Evolutionary conservation across 1,284 basidiomycete genomes (phyloP), one percentile per base, ranked within the genome.

Genomic region (Sporisorium reilianum): DNA sequence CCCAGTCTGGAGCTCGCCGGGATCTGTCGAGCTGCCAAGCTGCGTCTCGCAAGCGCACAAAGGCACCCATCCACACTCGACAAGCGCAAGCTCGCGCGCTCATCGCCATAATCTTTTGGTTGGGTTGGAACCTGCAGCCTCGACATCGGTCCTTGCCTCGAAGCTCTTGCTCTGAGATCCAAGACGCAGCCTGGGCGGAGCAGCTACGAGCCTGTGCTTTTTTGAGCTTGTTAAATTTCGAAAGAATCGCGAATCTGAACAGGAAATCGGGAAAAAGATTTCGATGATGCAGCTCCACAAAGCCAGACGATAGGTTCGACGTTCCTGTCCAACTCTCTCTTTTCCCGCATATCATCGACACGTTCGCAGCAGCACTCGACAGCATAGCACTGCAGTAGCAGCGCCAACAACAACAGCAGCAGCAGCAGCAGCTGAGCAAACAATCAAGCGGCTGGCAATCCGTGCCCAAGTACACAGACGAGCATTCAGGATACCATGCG

Each of bases 271-370:
- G 46, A 28, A 30, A n/a, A 30, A 12, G 28, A 20, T 18, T 48
- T 48, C 11, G 2, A n/a, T n/a, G n/a, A n/a, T n/a, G n/a, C n/a
- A 11, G 26, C 45, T 46, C 45, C 45, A 46, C 45, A 46, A 46
- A 38, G 36, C 45, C 45, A 28, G 16, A 25, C 2, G 18, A 11
- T n/a, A 14, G 32, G 18, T 28, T 18, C 6, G 26, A 46, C 25
- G 18, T 45, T 45, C 10, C 45, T n/a, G n/a, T n/a, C n/a, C n/a
- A n/a, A n/a, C n/a, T n/a, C n/a, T 28, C 8, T 46, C 26, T 46
- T 28, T n/a, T 28, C 25, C 45, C 45, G 45, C 26, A 28, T 26
- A 16, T 46, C 45, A 3, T 28, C 45, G 26, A 28, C 45, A 46
- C 26, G 7, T 14, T 28, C 26, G 18, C 7, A n/a, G 16, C 11